Evolutionary conservation across 108 stramenopile species (phyloP).

Genomic region (Skeletonema grethae): DNA sequence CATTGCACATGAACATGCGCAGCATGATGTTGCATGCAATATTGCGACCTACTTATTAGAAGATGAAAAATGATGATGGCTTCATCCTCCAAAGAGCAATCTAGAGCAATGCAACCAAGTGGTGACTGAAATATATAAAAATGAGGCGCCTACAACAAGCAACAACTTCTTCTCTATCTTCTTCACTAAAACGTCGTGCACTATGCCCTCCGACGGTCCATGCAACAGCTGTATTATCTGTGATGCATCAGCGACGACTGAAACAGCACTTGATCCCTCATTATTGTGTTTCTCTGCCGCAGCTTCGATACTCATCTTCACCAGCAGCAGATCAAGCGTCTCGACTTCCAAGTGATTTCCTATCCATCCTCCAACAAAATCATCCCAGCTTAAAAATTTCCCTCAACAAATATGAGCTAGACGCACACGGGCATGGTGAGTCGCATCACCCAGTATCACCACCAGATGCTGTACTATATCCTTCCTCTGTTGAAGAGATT

Average conservation of each 20-base stretch:
- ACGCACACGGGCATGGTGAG: conserved; percentile 81
- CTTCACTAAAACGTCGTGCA: neutral
- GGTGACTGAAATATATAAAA: neutral
- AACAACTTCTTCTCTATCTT: neutral
- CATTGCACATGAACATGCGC: no score
- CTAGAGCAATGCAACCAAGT: no score
- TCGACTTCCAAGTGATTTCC: conserved; percentile 37
- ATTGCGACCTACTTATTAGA: no score
- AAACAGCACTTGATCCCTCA: neutral
- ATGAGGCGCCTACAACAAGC: neutral
- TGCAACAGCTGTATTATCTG: neutral
- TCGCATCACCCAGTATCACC: conserved; percentile 62
- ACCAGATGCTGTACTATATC: conserved; percentile 82
- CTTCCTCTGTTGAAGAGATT: conserved; percentile 77
- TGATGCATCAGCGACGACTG: neutral
- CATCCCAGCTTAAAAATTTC: conserved; percentile 49
- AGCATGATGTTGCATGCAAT: no score
- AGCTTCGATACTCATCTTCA: neutral
- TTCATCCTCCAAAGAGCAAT: no score
- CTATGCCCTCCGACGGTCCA: neutral
- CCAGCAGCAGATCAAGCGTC: neutral
- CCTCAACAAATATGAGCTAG: conserved; percentile 65
- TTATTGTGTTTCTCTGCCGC: no score
- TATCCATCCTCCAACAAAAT: conserved; percentile 13
- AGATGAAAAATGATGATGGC: no score